phyloP scores from a whole-genome alignment of 345 rosid genomes.

The Sisymbrium irio region DNA sequence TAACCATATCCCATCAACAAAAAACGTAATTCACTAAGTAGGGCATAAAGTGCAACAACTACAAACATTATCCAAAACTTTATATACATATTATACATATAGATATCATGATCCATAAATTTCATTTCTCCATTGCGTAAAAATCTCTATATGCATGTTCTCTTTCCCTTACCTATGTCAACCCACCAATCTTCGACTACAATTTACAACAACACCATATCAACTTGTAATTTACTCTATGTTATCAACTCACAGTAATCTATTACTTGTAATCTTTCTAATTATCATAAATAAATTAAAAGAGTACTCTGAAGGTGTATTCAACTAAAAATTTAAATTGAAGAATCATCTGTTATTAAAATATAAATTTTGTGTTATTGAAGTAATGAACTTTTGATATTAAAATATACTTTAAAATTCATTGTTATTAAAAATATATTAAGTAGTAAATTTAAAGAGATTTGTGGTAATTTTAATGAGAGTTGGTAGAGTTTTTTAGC shows the following conservation, averaged over 20 bases:
- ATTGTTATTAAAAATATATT: too few relatives aligned
- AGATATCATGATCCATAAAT: neutral
- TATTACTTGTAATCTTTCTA: neutral
- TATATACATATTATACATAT: neutral
- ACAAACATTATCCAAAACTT: slow-evolving; percentile 32
- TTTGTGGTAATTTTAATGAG: too few relatives aligned
- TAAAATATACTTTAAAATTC: too few relatives aligned
- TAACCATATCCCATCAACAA: slow-evolving; percentile 22
- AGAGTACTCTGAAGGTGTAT: too few relatives aligned
- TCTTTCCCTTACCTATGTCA: neutral
- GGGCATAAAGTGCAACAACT: slow-evolving; percentile 36
- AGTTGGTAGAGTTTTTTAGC: too few relatives aligned
- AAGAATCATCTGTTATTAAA: too few relatives aligned
- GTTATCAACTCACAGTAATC: neutral
- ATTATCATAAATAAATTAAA: neutral
- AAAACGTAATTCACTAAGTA: slow-evolving; percentile 22
- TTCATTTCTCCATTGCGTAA: neutral
- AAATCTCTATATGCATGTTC: neutral
- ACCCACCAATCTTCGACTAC: neutral
- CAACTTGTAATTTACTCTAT: neutral
- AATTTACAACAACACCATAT: neutral
- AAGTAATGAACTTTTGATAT: too few relatives aligned
- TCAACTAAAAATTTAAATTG: too few relatives aligned
- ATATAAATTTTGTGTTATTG: too few relatives aligned
- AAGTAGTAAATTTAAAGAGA: too few relatives aligned